Conservation (phyloP, 2,329 filamentous ascomycete species). For the Fusarium incarnatum region DNA sequence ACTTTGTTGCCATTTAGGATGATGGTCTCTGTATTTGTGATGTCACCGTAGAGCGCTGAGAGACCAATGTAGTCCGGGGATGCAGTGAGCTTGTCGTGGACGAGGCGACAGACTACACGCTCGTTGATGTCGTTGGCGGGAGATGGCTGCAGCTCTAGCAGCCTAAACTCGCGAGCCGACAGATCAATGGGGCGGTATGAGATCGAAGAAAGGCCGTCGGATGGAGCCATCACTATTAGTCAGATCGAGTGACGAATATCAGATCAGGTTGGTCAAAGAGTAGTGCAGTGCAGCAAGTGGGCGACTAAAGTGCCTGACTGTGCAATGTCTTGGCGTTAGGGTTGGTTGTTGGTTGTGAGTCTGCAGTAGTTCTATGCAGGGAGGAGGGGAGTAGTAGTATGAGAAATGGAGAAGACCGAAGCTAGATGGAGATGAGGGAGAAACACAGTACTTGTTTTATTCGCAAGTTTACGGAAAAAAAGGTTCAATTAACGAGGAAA, state of each 20-base stretch:
- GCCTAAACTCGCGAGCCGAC: slow-evolving; percentile 27
- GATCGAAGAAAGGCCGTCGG: slow-evolving; percentile 37
- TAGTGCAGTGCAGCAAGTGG: neutral
- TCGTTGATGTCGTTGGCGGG: slow-evolving; percentile 37
- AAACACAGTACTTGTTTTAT: neutral
- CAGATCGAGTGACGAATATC: neutral
- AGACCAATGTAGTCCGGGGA: slow-evolving; percentile 40
- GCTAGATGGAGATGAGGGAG: neutral
- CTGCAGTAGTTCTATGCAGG: slow-evolving; percentile 26
- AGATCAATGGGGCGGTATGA: slow-evolving; percentile 37
- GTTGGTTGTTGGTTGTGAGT: neutral
- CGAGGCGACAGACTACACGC: slow-evolving; percentile 36
- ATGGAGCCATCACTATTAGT: slow-evolving; percentile 34
- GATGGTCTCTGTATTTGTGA: slow-evolving; percentile 36
- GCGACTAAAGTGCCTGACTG: neutral
- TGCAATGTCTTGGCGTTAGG: slow-evolving; percentile 4
- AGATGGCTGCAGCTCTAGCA: slow-evolving; percentile 40
- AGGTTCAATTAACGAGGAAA: neutral
- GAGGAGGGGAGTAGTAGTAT: neutral
- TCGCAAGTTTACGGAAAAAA: neutral
- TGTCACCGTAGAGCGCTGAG: slow-evolving; percentile 39
- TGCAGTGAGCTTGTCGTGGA: slow-evolving; percentile 34
- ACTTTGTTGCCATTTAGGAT: slow-evolving; percentile 30
- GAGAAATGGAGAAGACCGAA: neutral
- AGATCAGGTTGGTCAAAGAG: neutral